Evolutionary conservation across 2,329 filamentous ascomycete species (phyloP).

Genomic region (Alternaria rosae): DNA sequence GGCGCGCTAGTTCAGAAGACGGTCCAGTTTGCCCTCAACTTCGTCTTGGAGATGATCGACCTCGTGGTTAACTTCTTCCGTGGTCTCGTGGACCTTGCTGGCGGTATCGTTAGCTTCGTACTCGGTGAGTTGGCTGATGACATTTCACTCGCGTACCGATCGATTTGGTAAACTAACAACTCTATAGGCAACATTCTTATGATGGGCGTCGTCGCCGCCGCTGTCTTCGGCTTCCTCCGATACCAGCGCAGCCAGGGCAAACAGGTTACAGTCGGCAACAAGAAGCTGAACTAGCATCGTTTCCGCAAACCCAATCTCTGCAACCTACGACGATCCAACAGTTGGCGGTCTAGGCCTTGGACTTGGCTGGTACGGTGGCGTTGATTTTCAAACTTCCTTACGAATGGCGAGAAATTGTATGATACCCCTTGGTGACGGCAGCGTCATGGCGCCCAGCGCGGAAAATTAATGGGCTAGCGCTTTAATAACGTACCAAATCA

Average conservation of each 20-base stretch:
- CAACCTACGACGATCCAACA: background rate
- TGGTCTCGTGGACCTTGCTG: constrained; percentile 43
- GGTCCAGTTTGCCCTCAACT: constrained; percentile 36
- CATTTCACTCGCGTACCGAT: background rate
- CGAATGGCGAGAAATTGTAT: constrained; percentile 5
- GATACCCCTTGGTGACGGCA: constrained; percentile 6
- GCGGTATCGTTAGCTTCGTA: constrained; percentile 44
- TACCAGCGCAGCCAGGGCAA: constrained; percentile 48
- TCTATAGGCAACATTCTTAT: constrained; percentile 44
- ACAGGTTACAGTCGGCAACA: constrained; percentile 45
- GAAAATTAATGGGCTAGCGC: background rate
- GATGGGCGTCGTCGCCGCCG: constrained; percentile 42
- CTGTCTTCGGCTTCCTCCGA: constrained; percentile 45
- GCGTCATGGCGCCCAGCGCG: background rate
- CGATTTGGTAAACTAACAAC: constrained; percentile 14
- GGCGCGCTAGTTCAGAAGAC: constrained; percentile 42
- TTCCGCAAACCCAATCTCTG: background rate
- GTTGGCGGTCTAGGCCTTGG: background rate
- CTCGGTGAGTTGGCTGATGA: constrained; percentile 31
- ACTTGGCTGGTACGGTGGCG: background rate
- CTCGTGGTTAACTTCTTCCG: constrained; percentile 44
- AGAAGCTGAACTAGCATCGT: constrained; percentile 45
- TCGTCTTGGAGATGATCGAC: constrained; percentile 36
- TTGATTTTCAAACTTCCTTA: background rate
- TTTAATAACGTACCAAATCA: background rate